Conservation (phyloP, 2,329 filamentous ascomycete species). For the Pseudopyrenochaeta lycopersici region DNA sequence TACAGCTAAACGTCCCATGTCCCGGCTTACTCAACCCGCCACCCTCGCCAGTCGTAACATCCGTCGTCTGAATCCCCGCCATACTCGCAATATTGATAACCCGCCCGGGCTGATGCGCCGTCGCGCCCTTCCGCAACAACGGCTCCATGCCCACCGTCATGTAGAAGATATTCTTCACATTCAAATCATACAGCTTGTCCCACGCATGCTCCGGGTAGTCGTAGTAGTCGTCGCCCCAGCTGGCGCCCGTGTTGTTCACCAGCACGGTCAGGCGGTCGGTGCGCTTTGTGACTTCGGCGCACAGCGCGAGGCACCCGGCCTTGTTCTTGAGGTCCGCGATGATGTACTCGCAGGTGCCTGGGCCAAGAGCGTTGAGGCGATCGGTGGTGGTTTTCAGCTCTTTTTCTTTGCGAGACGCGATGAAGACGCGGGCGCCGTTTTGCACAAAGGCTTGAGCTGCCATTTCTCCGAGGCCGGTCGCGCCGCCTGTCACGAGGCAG, state of each 20-base stretch:
- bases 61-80: constrained; percentile 53
- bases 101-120: constrained; percentile 54
- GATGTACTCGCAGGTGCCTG: constrained; percentile 61
- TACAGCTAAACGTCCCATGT: constrained; percentile 60
- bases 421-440: constrained; percentile 63
- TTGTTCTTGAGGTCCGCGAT: constrained; percentile 63
- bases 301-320: constrained; percentile 59
- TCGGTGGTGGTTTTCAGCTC: constrained; percentile 58
- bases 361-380: constrained; percentile 61
- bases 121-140: constrained; percentile 57
- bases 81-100: constrained; percentile 65
- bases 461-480: constrained; percentile 63
- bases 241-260: constrained; percentile 63
- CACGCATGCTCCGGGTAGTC: constrained; percentile 66
- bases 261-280: constrained; percentile 56
- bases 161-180: constrained; percentile 64
- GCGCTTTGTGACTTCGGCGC: constrained; percentile 58
- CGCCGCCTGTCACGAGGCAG: constrained; percentile 61
- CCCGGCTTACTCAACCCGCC: constrained; percentile 64
- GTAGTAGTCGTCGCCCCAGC: constrained; percentile 66
- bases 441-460: constrained; percentile 63
- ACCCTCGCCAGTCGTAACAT: constrained; percentile 55
- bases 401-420: constrained; percentile 62
- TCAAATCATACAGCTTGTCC: constrained; percentile 65
- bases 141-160: constrained; percentile 57